Conservation (phyloP, 257 asterid genomes). For the Salvia hispanica region DNA sequence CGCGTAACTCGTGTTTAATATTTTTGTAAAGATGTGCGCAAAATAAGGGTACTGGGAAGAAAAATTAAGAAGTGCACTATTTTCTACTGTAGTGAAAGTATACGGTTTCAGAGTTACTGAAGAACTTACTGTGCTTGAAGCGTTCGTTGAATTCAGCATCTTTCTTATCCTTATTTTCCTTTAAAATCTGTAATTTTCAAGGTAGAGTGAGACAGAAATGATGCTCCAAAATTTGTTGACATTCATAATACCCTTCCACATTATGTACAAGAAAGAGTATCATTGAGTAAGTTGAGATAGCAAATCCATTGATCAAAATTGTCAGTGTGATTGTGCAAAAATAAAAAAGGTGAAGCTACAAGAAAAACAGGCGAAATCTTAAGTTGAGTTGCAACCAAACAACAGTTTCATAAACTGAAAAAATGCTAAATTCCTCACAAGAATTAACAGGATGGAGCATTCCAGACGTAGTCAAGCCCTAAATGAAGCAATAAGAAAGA, state of each 20-base stretch:
- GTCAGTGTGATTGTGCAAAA: conserved; percentile 4
- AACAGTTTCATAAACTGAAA: too few species aligned
- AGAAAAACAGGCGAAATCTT: conserved; percentile 14
- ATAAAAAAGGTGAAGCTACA: background rate
- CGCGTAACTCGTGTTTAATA: too few species aligned
- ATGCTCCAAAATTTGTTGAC: background rate
- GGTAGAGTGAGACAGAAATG: background rate
- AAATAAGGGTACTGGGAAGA: too few species aligned
- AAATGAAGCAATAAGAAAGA: background rate
- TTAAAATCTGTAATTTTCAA: conserved; percentile 54
- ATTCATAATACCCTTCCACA: conserved; percentile 1
- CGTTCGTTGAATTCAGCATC: conserved; percentile 97
- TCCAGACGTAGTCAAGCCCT: too few species aligned
- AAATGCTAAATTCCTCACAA: background rate
- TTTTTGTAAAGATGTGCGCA: too few species aligned
- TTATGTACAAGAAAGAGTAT: background rate
- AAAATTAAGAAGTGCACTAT: too few species aligned
- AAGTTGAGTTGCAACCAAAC: background rate
- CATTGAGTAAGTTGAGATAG: background rate
- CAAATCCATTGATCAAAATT: background rate
- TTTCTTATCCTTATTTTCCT: conserved; percentile 90
- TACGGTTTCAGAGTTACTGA: conserved; percentile 14
- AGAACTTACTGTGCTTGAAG: conserved; percentile 80
- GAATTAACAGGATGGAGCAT: background rate
- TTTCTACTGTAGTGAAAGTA: background rate